Evolutionary conservation across 352 stramenopile species (phyloP).

Genomic region (Thraustochytrium striatum): DNA sequence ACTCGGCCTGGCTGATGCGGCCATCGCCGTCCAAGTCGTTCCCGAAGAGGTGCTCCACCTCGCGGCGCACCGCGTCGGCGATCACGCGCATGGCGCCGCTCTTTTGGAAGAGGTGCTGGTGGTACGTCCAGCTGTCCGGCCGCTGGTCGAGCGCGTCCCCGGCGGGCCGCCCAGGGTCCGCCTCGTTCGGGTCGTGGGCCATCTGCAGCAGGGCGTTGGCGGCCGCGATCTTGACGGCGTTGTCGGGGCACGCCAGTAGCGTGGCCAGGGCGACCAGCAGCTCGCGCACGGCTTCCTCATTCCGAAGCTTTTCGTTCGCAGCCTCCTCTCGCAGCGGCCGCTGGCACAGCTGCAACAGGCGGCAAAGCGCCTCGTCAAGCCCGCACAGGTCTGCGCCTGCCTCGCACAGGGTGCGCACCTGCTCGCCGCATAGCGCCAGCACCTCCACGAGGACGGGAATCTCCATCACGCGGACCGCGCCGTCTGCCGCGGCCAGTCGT

Average conservation of each 20-base stretch:
- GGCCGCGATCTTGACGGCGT: neutral
- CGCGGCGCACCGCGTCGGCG: neutral
- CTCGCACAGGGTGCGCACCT: no score
- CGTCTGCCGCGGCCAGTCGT: neutral
- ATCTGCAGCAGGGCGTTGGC: neutral
- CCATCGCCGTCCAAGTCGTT: conserved; percentile 42
- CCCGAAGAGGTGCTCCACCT: neutral
- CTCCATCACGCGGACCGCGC: neutral
- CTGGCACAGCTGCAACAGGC: neutral
- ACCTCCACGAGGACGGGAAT: neutral
- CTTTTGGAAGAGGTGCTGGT: no score
- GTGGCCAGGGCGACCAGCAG: neutral
- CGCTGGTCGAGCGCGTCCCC: neutral
- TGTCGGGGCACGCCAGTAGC: neutral
- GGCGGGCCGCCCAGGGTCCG: no score
- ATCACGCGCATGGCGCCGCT: conserved; percentile 13
- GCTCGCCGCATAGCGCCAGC: neutral
- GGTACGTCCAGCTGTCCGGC: neutral
- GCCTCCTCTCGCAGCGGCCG: neutral
- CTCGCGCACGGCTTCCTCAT: neutral
- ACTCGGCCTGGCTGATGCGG: conserved; percentile 12
- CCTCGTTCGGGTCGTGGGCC: neutral
- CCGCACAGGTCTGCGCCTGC: neutral
- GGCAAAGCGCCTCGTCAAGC: neutral
- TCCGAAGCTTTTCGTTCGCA: neutral